These are phyloP conservation scores for Dorcoceras hygrometricum DNA, from an alignment of 257 asterid genomes.

Conservation along the genomic window DNA sequence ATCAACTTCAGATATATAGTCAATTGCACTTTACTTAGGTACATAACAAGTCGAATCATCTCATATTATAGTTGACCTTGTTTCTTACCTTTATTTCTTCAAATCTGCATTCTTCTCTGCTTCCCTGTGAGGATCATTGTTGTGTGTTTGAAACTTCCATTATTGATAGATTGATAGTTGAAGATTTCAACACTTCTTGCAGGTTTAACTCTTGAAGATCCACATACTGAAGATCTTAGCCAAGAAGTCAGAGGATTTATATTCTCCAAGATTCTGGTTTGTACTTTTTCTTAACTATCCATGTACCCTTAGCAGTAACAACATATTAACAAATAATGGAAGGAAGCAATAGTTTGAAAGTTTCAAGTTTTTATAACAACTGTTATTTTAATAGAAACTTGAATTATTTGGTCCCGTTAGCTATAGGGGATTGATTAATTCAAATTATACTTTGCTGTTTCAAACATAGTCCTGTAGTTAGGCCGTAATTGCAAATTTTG, in stretches of 20 bases:
- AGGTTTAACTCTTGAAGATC: constrained; percentile 98
- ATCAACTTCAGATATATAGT: background rate
- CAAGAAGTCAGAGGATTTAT: constrained; percentile 97
- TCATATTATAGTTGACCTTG: background rate
- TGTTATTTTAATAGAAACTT: too few relatives aligned
- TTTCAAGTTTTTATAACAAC: background rate
- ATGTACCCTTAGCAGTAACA: constrained; percentile 1
- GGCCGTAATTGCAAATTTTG: too few relatives aligned
- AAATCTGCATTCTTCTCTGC: background rate
- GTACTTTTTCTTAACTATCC: constrained; percentile 31
- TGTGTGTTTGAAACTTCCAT: background rate
- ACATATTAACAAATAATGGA: background rate
- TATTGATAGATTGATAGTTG: constrained; percentile 16
- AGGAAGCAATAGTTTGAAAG: background rate
- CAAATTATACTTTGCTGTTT: background rate
- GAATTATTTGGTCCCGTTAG: background rate
- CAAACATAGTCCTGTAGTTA: background rate
- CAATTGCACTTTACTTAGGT: constrained; percentile 11
- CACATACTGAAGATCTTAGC: constrained; percentile 95
- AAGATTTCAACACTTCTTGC: constrained; percentile 33
- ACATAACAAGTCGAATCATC: constrained; percentile 11
- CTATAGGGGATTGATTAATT: background rate
- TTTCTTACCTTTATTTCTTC: background rate
- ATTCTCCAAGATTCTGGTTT: constrained; percentile 88
- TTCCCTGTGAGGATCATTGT: background rate